phyloP scores from a whole-genome alignment of 1,139 yeast genomes.

The Taiozyma sp. region DNA sequence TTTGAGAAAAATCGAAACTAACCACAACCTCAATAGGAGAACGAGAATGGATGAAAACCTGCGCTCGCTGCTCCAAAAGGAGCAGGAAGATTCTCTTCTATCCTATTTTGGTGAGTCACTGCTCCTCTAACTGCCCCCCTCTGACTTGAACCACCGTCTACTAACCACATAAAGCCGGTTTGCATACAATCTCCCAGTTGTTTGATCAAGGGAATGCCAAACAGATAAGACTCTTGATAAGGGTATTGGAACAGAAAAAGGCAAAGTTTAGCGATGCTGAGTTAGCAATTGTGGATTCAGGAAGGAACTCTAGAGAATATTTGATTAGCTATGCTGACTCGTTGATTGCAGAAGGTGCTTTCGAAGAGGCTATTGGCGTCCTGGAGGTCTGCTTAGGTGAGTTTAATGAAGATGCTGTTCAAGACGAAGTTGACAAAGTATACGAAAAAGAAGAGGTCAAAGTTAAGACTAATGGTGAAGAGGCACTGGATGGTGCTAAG shows the following conservation, averaged over 20 bases:
- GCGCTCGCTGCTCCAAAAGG: neutral
- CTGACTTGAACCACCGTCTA: neutral
- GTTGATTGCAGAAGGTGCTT: slow-evolving; percentile 1
- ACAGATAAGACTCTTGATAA: neutral
- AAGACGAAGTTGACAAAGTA: neutral
- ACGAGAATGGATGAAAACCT: neutral
- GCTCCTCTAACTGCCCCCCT: too few relatives aligned
- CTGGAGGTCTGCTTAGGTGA: slow-evolving; percentile 1
- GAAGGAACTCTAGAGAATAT: slow-evolving; percentile 9
- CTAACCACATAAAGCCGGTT: neutral
- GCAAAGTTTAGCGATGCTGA: neutral
- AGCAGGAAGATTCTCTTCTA: neutral
- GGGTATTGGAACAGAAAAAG: neutral
- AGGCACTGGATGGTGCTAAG: neutral
- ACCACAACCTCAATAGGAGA: neutral
- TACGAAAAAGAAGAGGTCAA: neutral
- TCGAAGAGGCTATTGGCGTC: neutral
- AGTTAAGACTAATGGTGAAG: neutral
- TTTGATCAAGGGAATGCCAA: neutral
- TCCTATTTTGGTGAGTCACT: neutral
- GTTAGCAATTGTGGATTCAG: slow-evolving; percentile 1
- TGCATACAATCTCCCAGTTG: neutral
- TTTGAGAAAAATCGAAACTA: too few relatives aligned
- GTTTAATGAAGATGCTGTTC: neutral
- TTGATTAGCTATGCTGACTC: slow-evolving; percentile 4